Evolutionary conservation across 257 asterid species (phyloP).

Genomic region (Eustoma russellianum): DNA sequence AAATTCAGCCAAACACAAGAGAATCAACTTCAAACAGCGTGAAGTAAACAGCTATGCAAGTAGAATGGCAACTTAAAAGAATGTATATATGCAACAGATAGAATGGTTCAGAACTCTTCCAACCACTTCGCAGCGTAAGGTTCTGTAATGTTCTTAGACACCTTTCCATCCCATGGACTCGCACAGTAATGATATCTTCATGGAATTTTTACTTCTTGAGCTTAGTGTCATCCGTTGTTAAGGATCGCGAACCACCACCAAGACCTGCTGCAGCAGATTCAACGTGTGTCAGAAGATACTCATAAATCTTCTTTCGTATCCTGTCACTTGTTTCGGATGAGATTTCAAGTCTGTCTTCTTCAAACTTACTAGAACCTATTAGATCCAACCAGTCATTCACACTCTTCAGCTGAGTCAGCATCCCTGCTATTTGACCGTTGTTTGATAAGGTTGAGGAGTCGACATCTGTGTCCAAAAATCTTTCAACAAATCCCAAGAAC

Average conservation of each 20-base stretch:
- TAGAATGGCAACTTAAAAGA: too few species aligned
- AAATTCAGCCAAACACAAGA: too few species aligned
- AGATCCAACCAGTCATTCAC: slow-evolving; percentile 95
- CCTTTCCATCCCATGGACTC: background rate
- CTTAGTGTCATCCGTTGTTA: slow-evolving; percentile 40
- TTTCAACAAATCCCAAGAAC: slow-evolving; percentile 88
- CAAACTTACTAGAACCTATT: slow-evolving; percentile 56
- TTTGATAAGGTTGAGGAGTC: slow-evolving; percentile 65
- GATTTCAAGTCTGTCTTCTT: slow-evolving; percentile 41
- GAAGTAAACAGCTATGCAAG: too few species aligned
- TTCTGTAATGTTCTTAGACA: background rate
- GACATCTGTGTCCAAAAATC: slow-evolving; percentile 83
- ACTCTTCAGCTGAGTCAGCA: slow-evolving; percentile 87
- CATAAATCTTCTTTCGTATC: slow-evolving; percentile 90
- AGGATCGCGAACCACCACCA: slow-evolving; percentile 45
- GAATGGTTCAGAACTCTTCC: slow-evolving; percentile 9
- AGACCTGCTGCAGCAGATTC: slow-evolving; percentile 97
- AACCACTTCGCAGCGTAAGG: slow-evolving; percentile 18
- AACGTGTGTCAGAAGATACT: slow-evolving; percentile 90
- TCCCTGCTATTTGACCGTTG: slow-evolving; percentile 89
- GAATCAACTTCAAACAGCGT: too few species aligned
- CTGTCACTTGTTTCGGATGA: slow-evolving; percentile 61
- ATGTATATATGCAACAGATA: slow-evolving; percentile 15
- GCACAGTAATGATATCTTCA: background rate
- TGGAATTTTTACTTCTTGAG: slow-evolving; percentile 40